Base-by-base conservation (phyloP, 257 asterid species). In the Datura wrightii region DNA sequence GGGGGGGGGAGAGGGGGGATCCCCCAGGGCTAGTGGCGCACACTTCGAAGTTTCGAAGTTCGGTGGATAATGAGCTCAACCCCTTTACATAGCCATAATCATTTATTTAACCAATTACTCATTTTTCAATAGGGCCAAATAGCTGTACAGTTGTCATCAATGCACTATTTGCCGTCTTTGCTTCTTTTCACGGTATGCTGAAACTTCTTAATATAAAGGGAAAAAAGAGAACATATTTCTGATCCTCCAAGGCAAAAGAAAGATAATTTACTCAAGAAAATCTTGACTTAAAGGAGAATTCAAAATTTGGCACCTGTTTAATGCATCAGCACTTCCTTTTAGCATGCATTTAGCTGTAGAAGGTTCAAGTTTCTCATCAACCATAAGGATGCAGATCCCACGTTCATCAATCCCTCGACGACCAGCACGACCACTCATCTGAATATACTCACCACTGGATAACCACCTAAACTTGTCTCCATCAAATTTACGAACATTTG, bases 401-500 rank as follows among this genome's bases (percentile, higher is more conserved):
- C 99, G 98, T 9, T 96, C 97, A 91, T 96, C 99, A 90, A 96
- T 96, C 81, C 99, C 99, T 83, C 98, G 92, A 50, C 99, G 98
- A 88, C 99, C 99, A 89, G 99, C 99, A 63, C 99, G 98, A 62
- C 99, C 98, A 90, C 99, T 96, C 99, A 96, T 96, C 88, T 96
- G 99, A 90, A 96, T 94, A 85, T 96, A 96, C 90, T 96, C 99
- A 63, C 99, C 99, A 89, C 99, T 92, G 50, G 99, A 91, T 87
- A 96, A 62, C 99, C 99, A 96, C 89, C 99, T 93, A 87, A 96
- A 96, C 87, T 94, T 94, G 84, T 93, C 98, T 76, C 99, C 99
- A 85, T 96, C 99, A 88, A 93, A 96, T 87, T 96, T 96, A 83
- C 99, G 98, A 53, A 94, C 98, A 92, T 96, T 96, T 74, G 98